phyloP scores from a whole-genome alignment of 1,284 basidiomycete genomes.

The Dichomitus squalens region DNA sequence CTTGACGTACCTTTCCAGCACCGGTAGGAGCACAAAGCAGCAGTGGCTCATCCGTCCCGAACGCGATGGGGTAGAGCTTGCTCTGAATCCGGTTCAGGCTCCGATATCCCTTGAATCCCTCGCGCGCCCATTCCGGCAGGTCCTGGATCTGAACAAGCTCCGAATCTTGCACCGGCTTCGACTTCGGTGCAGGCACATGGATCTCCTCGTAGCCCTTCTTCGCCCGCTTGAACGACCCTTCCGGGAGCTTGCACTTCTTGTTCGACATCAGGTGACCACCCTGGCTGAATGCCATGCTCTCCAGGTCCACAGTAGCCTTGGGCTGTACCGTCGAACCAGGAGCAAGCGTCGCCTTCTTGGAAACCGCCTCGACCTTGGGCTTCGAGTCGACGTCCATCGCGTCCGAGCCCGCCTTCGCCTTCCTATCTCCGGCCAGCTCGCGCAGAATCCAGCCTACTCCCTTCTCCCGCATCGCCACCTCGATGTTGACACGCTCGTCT shows the following conservation, averaged over 20 bases:
- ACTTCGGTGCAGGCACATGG: conserved; percentile 93
- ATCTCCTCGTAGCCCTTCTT: conserved; percentile 99
- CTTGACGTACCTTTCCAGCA: conserved; percentile 85
- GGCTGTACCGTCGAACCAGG: conserved; percentile 90
- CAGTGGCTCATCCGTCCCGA: conserved; percentile 93
- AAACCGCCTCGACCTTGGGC: conserved; percentile 53
- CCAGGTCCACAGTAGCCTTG: conserved; percentile 87
- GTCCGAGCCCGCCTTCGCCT: conserved; percentile 54
- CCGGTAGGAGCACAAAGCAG: conserved; percentile 98
- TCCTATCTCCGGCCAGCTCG: conserved; percentile 80
- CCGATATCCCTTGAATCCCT: conserved; percentile 80
- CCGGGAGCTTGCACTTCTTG: conserved; percentile 97
- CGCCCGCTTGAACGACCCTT: conserved; percentile 96
- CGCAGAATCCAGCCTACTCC: conserved; percentile 95
- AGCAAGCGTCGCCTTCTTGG: conserved; percentile 87
- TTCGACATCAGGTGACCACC: conserved; percentile 98
- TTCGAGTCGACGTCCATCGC: conserved; percentile 82
- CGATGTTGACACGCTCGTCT: conserved; percentile 90
- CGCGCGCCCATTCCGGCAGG: conserved; percentile 87
- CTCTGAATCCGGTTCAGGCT: conserved; percentile 94
- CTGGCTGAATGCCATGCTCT: conserved; percentile 94
- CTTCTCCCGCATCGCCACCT: conserved; percentile 98
- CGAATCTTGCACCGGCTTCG: conserved; percentile 65
- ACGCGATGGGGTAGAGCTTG: conserved; percentile 91
- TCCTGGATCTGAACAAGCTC: conserved; percentile 78